Conservation (phyloP, 2,329 filamentous ascomycete genomes). For the Teratosphaeria pseudoeucalypti region DNA sequence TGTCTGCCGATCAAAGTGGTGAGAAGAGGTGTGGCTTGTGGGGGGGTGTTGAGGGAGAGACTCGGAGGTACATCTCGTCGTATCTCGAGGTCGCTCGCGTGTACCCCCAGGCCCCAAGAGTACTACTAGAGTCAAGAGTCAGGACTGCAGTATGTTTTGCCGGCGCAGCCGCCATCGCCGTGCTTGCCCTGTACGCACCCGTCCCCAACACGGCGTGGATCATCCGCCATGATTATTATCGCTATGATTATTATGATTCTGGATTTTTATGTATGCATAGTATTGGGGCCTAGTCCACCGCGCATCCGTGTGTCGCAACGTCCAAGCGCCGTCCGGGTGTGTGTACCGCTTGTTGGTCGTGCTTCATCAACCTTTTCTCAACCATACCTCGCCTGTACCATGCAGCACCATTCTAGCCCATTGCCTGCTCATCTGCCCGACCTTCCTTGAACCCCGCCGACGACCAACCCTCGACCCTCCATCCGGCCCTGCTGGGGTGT, state of each 20-base stretch:
- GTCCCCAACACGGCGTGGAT: conserved; percentile 11
- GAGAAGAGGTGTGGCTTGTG: conserved; percentile 1
- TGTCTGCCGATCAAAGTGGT: neutral
- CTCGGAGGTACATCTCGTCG: neutral
- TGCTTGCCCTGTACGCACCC: conserved; percentile 7
- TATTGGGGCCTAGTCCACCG: neutral
- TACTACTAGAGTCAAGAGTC: neutral
- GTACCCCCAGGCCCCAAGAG: neutral
- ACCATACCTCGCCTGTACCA: neutral
- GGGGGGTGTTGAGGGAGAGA: neutral
- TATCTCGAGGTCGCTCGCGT: neutral
- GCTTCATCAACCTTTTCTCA: conserved; percentile 1
- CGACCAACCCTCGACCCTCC: neutral
- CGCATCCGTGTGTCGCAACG: neutral
- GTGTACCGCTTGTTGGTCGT: neutral
- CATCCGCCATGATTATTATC: neutral
- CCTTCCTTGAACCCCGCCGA: neutral
- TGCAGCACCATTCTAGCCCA: neutral
- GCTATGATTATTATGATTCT: neutral
- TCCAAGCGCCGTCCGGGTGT: neutral
- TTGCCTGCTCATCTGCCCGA: neutral
- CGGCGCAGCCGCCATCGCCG: conserved; percentile 12
- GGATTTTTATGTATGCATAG: too few species aligned
- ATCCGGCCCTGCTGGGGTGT: neutral
- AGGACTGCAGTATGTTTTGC: conserved; percentile 1